These are phyloP conservation scores for Mortierella sp. DNA, from an alignment of 371 early-diverging fungal genomes.

Conservation along the genomic window DNA sequence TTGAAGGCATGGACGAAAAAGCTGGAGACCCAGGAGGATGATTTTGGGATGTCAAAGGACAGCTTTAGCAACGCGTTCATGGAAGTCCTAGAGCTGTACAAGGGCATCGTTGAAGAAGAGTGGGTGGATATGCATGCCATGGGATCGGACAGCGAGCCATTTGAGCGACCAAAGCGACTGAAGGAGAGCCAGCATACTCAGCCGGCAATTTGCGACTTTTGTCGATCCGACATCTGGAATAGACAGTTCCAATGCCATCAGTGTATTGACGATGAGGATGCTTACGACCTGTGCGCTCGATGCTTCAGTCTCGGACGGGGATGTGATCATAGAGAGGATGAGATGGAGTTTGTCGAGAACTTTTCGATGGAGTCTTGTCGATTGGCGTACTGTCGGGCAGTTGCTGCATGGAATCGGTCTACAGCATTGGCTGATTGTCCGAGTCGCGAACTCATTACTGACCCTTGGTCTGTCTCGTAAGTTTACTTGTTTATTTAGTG, in stretches of 20 bases:
- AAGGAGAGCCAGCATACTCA: conserved; percentile 3
- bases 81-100: conserved; percentile 30
- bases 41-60: conserved; percentile 14
- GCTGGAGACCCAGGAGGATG: conserved; percentile 14
- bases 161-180: conserved; percentile 24
- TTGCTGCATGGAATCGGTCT: conserved; percentile 48
- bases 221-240: conserved; percentile 57
- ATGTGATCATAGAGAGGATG: conserved; percentile 31
- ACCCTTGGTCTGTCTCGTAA: conserved; percentile 38
- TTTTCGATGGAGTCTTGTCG: conserved; percentile 41
- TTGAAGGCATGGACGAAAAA: conserved; percentile 32
- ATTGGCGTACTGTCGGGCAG: conserved; percentile 13
- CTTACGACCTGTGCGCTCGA: conserved; percentile 38
- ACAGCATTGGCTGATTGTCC: conserved; percentile 11
- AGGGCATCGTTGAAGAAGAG: conserved; percentile 44
- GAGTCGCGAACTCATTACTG: not conserved
- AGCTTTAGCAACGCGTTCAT: conserved; percentile 40
- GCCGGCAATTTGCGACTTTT: conserved; percentile 55
- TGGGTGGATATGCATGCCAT: conserved; percentile 41
- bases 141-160: not conserved
- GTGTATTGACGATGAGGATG: conserved; percentile 19
- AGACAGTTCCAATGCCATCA: conserved; percentile 63
- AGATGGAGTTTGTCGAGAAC: conserved; percentile 38
- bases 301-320: conserved; percentile 51
- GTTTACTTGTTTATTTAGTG: not conserved